A percentile compares a stretch with the other conserved stretches of the same genome.
Conservation (phyloP, 371 early-diverging fungal genomes). For the Mortierella sp. region DNA sequence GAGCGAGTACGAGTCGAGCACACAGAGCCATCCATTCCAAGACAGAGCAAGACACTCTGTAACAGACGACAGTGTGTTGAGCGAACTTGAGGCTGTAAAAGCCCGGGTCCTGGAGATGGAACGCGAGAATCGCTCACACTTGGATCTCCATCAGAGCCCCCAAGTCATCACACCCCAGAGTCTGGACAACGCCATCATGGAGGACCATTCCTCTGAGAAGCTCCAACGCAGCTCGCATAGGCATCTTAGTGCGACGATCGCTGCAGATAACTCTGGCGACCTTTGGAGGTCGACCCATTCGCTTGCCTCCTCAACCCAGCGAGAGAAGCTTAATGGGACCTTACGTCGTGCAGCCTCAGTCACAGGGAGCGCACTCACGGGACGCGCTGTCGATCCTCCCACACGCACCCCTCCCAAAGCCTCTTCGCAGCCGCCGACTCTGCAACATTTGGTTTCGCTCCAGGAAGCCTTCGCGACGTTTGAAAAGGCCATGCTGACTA, state of each 20-base stretch:
- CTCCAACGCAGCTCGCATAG: constrained; percentile 11
- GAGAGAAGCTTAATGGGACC: neutral
- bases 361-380: constrained; percentile 1
- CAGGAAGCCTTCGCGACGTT: constrained; percentile 33
- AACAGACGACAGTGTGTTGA: constrained; percentile 22
- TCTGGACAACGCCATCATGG: neutral
- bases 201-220: constrained; percentile 29
- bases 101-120: constrained; percentile 50
- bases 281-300: constrained; percentile 16
- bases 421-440: constrained; percentile 8
- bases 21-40: neutral
- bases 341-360: neutral
- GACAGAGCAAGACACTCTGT: constrained; percentile 17
- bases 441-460: constrained; percentile 32
- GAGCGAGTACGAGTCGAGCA: constrained; percentile 19
- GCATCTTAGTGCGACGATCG: constrained; percentile 6
- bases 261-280: constrained; percentile 3
- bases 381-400: constrained; percentile 10
- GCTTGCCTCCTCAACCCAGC: neutral
- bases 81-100: constrained; percentile 46
- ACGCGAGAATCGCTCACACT: constrained; percentile 38
- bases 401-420: constrained; percentile 1
- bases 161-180: constrained; percentile 10
- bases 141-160: constrained; percentile 15
- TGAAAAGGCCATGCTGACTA: constrained; percentile 16